Evolutionary conservation across 225 moss, liverwort and hornwort species (phyloP).

Genomic region (Marchantia paleacea): DNA sequence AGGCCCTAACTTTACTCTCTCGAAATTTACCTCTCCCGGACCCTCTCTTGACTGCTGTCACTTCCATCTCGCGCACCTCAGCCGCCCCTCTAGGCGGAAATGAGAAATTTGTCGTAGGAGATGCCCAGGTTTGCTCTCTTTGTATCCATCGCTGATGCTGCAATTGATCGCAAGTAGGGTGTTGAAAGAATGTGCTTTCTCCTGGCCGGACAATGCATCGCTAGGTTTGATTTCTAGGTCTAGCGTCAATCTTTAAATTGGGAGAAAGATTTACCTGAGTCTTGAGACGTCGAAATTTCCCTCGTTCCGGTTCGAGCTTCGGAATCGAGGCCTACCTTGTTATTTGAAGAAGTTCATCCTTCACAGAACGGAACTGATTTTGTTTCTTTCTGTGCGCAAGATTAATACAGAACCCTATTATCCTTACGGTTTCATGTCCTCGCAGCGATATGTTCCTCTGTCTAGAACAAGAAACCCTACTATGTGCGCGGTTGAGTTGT

Average conservation of each 20-base stretch:
- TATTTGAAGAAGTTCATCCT: not conserved
- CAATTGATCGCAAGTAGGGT: constrained; percentile 14
- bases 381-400: not conserved
- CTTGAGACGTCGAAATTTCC: not conserved
- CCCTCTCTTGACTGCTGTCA: constrained; percentile 40
- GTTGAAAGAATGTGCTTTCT: constrained; percentile 10
- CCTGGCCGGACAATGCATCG: not conserved
- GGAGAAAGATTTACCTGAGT: not conserved
- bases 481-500: not conserved
- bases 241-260: not conserved
- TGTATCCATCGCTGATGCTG: not conserved
- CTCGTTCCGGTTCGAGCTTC: not conserved
- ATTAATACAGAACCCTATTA: constrained; percentile 2
- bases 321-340: not conserved
- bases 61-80: constrained; percentile 32
- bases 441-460: not conserved
- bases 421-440: not conserved
- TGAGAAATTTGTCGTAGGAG: constrained; percentile 13
- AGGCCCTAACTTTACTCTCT: constrained; percentile 46
- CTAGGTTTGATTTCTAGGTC: constrained; percentile 10
- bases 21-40: constrained; percentile 50
- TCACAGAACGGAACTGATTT: not conserved
- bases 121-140: constrained; percentile 40
- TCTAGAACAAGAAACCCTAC: not conserved
- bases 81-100: constrained; percentile 6